These are phyloP conservation scores for Carpinus fangiana DNA, from an alignment of 306 rosid genomes.

Conservation along the genomic window DNA sequence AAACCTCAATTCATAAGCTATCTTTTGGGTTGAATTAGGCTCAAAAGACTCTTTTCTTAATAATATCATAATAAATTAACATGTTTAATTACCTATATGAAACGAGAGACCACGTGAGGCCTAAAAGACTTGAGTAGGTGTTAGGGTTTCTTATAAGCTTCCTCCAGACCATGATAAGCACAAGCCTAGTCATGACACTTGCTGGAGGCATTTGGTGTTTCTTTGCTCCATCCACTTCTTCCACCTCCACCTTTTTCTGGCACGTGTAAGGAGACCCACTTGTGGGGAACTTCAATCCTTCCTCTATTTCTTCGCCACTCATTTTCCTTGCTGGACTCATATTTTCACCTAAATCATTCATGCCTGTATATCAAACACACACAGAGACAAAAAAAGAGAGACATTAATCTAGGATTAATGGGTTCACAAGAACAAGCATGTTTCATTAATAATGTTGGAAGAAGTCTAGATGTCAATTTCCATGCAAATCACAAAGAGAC, in stretches of 20 bases:
- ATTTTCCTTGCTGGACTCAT: constrained; percentile 63
- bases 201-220: constrained; percentile 85
- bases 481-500: constrained; percentile 8
- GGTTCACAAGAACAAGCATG: neutral
- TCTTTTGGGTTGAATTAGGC: no score
- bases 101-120: constrained; percentile 77
- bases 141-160: constrained; percentile 91
- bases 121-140: constrained; percentile 78
- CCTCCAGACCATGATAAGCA: constrained; percentile 91
- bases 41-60: no score
- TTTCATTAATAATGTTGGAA: neutral
- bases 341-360: constrained; percentile 50
- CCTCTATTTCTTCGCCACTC: constrained; percentile 45
- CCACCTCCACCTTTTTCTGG: constrained; percentile 58
- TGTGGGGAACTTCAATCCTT: constrained; percentile 47
- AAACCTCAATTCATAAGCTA: no score
- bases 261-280: constrained; percentile 58
- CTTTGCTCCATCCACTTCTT: constrained; percentile 43
- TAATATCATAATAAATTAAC: no score
- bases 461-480: neutral
- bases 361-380: constrained; percentile 30
- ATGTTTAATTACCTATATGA: constrained; percentile 49
- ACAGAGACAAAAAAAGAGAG: neutral
- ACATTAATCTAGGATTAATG: neutral
- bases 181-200: constrained; percentile 85